Evolutionary conservation across 1,139 yeast genomes (phyloP).

Genomic region (Lodderomyces pseudojiufengensis): DNA sequence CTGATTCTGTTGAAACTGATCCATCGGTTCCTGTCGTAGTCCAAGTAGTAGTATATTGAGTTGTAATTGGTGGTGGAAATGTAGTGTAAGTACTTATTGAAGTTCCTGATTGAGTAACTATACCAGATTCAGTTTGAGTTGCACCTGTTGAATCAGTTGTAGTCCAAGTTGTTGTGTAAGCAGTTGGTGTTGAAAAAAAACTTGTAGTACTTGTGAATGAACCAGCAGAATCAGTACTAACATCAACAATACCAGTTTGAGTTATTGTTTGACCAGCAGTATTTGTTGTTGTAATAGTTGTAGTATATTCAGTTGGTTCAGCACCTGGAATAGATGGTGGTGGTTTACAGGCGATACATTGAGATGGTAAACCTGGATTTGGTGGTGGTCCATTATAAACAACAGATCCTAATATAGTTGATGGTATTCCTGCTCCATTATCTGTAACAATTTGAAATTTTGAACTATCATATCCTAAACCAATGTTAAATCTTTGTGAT

Average conservation of each 20-base stretch:
- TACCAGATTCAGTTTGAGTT: constrained; percentile 4
- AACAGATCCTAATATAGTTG: constrained; percentile 13
- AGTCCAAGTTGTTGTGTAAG: constrained; percentile 12
- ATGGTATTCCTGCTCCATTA: constrained; percentile 15
- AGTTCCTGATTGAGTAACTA: neutral
- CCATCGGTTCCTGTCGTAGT: constrained; percentile 4
- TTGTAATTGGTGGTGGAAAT: neutral
- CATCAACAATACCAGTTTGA: constrained; percentile 10
- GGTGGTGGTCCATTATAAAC: constrained; percentile 21
- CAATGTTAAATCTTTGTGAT: constrained; percentile 21
- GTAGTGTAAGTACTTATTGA: constrained; percentile 1
- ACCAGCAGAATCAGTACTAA: constrained; percentile 13
- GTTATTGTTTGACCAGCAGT: constrained; percentile 16
- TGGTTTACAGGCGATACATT: constrained; percentile 16
- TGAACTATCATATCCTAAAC: constrained; percentile 18
- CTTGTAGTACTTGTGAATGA: constrained; percentile 5
- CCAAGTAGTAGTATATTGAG: constrained; percentile 9
- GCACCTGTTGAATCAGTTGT: constrained; percentile 15
- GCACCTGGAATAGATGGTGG: constrained; percentile 16
- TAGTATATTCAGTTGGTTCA: constrained; percentile 6
- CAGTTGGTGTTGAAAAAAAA: constrained; percentile 6
- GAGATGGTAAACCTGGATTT: constrained; percentile 11
- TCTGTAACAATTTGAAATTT: constrained; percentile 14
- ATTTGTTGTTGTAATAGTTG: constrained; percentile 15
- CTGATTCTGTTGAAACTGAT: constrained; percentile 9